Percentiles rank a stretch among this genome's conserved stretches.
Conservation (phyloP, 2,329 filamentous ascomycete genomes). For the Aspergillus sp. region DNA sequence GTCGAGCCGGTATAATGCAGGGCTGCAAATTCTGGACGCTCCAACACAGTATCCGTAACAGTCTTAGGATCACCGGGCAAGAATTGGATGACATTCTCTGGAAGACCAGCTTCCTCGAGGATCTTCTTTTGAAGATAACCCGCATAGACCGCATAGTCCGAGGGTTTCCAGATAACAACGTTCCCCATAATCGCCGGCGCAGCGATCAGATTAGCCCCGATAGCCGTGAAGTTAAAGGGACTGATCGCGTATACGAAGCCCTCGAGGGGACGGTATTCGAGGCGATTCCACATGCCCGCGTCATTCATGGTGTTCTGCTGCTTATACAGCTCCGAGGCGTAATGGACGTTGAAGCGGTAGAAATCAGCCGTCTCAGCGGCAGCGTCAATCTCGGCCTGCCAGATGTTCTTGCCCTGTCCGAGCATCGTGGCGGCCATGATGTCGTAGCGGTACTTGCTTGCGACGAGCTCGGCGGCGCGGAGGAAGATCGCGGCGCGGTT, state of each 20-base stretch:
- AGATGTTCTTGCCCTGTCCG: conserved; percentile 93
- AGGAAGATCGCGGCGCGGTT: conserved; percentile 89
- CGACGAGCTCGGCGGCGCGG: conserved; percentile 84
- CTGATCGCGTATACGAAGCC: conserved; percentile 91
- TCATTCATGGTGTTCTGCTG: conserved; percentile 81
- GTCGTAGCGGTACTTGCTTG: conserved; percentile 88
- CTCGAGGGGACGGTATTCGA: conserved; percentile 83
- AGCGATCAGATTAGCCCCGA: conserved; percentile 77
- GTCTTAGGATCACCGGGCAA: conserved; percentile 77
- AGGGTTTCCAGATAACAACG: conserved; percentile 92
- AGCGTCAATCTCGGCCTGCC: conserved; percentile 94
- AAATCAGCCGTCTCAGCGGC: conserved; percentile 90
- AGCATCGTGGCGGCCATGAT: conserved; percentile 93
- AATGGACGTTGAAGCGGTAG: conserved; percentile 82
- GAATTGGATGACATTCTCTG: conserved; percentile 84
- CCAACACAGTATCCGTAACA: conserved; percentile 70
- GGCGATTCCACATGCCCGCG: conserved; percentile 80
- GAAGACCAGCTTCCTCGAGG: conserved; percentile 82
- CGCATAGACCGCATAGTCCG: conserved; percentile 75
- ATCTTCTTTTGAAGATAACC: conserved; percentile 67
- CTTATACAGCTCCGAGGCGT: conserved; percentile 81
- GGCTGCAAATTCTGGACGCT: conserved; percentile 73
- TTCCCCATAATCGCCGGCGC: conserved; percentile 86
- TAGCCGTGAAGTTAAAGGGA: conserved; percentile 94
- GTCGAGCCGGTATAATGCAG: conserved; percentile 92